Base-by-base conservation (phyloP, 2,329 filamentous ascomycete species). In the Talaromyces pinophilus region DNA sequence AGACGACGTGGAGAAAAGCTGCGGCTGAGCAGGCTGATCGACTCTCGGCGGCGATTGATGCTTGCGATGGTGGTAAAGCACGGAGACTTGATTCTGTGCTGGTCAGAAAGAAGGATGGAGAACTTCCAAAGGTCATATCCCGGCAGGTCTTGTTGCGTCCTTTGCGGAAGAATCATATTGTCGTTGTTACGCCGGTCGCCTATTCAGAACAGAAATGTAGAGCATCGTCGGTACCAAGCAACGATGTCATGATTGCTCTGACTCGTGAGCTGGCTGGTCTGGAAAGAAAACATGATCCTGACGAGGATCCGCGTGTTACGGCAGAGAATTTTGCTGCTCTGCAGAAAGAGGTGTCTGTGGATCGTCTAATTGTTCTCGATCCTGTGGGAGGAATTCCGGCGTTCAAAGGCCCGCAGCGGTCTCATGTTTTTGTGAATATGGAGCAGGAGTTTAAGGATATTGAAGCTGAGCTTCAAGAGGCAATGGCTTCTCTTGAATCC, bases 351-450 rank as follows among this genome's bases (percentile, higher is more conserved):
- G 85, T 89, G 0, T 85, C 86, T 0, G 80, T 99, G 5, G 94
- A 98, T 74, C 87, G 94, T 42, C 84, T 99, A 50, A 96, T 99
- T 68, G 82, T 99, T 33, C 84, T 99, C 6, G 95, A 99, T 76
- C 89, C 92, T 0, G 80, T 93, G 0, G 95, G 95, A 2, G 94
- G 93, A 0, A 92, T 93, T 55, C 95, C 95, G 0, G 83, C 92
- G 67, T 76, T 84, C 72, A 79, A 84, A 75, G 77, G 85, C 70
- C 81, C 85, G 54, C 80, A 90, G 77, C 71, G 86, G 84, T 61
- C 90, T 1, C 90, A 95, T 75, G 87, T 95, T 7, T 98, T 97
- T 74, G 87, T 99, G 74, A 99, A 99, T 72, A 84, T 99, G 65
- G 91, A 96, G 74, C 93, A 98, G 74, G 94, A 99, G 75, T 97